Evolutionary conservation across 1,284 basidiomycete genomes (phyloP).

Genomic region (Trichosporon asahii): DNA sequence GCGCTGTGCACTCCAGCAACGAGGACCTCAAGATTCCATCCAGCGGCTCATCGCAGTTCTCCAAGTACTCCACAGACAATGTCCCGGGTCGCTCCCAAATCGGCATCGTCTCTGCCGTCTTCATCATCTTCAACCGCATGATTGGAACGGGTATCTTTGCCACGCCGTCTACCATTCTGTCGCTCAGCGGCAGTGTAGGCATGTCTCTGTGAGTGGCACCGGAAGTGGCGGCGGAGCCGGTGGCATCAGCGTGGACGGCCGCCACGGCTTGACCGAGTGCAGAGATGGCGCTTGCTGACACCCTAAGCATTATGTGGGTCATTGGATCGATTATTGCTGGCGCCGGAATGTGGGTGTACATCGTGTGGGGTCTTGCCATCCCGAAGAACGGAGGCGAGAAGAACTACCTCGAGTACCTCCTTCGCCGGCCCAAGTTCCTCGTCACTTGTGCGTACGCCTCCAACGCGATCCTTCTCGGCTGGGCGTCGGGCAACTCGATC

Average conservation of each 20-base stretch:
- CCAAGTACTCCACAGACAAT: background rate
- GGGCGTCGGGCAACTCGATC: constrained; percentile 23
- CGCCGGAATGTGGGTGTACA: constrained; percentile 35
- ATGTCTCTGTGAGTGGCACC: constrained; percentile 9
- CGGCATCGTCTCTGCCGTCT: constrained; percentile 16
- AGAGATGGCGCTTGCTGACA: background rate
- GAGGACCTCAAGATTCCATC: background rate
- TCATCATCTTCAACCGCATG: constrained; percentile 24
- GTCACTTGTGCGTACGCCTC: constrained; percentile 22
- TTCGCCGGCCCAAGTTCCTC: constrained; percentile 23
- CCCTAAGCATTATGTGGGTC: constrained; percentile 29
- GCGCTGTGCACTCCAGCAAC: background rate
- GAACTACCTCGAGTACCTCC: constrained; percentile 30
- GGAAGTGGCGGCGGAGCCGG: too few relatives aligned
- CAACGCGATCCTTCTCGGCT: constrained; percentile 26
- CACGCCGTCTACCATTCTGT: constrained; percentile 19
- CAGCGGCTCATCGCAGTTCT: background rate
- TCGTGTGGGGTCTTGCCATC: constrained; percentile 27
- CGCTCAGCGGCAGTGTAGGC: constrained; percentile 23
- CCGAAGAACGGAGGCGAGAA: constrained; percentile 29
- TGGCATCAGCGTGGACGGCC: too few relatives aligned
- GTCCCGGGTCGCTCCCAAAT: constrained; percentile 15
- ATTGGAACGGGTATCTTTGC: constrained; percentile 25
- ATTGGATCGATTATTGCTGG: constrained; percentile 31
- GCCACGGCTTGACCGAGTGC: too few relatives aligned